These are phyloP conservation scores for Theobroma cacao DNA, from an alignment of 345 rosid genomes.

Conservation along the genomic window DNA sequence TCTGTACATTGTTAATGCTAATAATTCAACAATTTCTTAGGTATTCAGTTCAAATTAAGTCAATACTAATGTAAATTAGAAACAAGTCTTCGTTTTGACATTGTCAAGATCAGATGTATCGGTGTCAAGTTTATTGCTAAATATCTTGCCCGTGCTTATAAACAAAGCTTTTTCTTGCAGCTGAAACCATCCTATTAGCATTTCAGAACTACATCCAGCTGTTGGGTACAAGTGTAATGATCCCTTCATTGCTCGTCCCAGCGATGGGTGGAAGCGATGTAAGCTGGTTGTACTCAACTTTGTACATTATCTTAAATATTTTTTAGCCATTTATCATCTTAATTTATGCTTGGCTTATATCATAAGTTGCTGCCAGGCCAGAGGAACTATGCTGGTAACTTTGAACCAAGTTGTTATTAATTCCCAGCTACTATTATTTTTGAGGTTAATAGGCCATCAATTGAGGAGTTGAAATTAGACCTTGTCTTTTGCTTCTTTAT, in stretches of 20 bases:
- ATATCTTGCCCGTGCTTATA: slow-evolving; percentile 6
- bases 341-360: slow-evolving; percentile 4
- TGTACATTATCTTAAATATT: neutral
- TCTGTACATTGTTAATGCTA: neutral
- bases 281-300: slow-evolving; percentile 29
- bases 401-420: neutral
- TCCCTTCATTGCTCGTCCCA: slow-evolving; percentile 78
- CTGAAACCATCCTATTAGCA: slow-evolving; percentile 71
- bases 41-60: neutral
- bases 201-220: slow-evolving; percentile 93
- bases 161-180: slow-evolving; percentile 42
- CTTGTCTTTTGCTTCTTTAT: neutral
- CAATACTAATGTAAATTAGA: neutral
- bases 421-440: slow-evolving; percentile 10
- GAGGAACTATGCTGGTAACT: slow-evolving; percentile 1
- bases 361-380: neutral
- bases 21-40: neutral
- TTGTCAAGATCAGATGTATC: neutral
- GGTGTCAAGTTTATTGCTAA: neutral
- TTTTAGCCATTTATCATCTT: neutral
- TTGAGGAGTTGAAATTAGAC: neutral
- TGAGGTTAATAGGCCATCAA: slow-evolving; percentile 7
- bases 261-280: slow-evolving; percentile 88
- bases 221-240: slow-evolving; percentile 88
- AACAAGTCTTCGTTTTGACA: neutral